Percentiles rank a stretch among this genome's conserved stretches.
Conservation (phyloP, 345 rosid species). For the Cochlearia excelsa region DNA sequence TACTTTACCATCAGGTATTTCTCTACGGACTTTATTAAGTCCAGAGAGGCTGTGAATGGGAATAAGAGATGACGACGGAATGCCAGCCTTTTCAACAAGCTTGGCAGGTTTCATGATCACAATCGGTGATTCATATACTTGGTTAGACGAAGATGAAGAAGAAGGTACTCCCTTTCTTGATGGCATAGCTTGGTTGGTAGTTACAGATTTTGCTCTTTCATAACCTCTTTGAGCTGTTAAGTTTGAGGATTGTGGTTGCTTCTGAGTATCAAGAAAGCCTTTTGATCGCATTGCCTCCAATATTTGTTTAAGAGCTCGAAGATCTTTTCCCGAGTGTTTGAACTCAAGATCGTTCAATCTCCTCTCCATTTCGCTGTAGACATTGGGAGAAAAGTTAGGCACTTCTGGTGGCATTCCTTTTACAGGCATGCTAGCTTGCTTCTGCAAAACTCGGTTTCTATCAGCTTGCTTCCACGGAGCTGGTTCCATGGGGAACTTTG, state of each 20-base stretch:
- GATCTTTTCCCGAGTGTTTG: slow-evolving; percentile 69
- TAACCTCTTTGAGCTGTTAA: slow-evolving; percentile 40
- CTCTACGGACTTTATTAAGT: slow-evolving; percentile 4
- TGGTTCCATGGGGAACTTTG: slow-evolving; percentile 70
- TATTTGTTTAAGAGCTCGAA: slow-evolving; percentile 75
- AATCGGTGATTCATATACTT: slow-evolving; percentile 55
- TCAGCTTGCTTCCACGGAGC: slow-evolving; percentile 88
- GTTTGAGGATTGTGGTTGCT: slow-evolving; percentile 53
- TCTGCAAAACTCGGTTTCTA: slow-evolving; percentile 45
- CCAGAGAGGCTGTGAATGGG: slow-evolving; percentile 50
- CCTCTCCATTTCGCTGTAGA: slow-evolving; percentile 50
- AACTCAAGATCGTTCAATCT: slow-evolving; percentile 66
- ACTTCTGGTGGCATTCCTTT: slow-evolving; percentile 17
- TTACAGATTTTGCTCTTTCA: slow-evolving; percentile 41
- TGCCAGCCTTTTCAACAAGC: slow-evolving; percentile 59
- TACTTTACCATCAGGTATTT: slow-evolving; percentile 41
- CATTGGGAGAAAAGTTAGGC: too few species aligned
- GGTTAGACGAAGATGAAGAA: slow-evolving; percentile 39
- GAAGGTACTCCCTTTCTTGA: slow-evolving; percentile 37
- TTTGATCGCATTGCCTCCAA: slow-evolving; percentile 63
- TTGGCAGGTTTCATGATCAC: slow-evolving; percentile 97
- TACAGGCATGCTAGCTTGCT: slow-evolving; percentile 42
- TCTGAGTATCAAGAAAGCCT: slow-evolving; percentile 1
- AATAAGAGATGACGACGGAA: slow-evolving; percentile 53
- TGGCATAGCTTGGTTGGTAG: slow-evolving; percentile 38